Conservation (phyloP, 2,329 filamentous ascomycete genomes). For the Xylaria multiplex region DNA sequence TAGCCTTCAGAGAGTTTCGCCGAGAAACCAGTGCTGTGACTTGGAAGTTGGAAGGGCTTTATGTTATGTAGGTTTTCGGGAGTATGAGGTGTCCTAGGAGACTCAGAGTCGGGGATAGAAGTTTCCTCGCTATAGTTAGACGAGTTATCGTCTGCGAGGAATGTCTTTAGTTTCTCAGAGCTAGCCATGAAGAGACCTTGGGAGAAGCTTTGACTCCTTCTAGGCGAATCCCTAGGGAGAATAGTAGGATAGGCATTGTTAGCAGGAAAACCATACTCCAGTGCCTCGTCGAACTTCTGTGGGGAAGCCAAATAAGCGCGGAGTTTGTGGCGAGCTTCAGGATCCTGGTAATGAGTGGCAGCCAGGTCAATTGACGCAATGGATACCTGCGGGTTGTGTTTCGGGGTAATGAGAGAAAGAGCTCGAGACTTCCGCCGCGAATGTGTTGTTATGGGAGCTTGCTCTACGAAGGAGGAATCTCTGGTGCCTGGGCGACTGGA, state of each 20-base stretch:
- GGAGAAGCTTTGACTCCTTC: conserved; percentile 40
- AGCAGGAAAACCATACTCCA: conserved; percentile 91
- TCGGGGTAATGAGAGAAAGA: conserved; percentile 64
- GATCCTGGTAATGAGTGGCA: conserved; percentile 88
- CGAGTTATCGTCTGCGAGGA: conserved; percentile 60
- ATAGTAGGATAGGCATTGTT: conserved; percentile 56
- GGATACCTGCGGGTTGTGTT: conserved; percentile 56
- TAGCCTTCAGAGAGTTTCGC: conserved; percentile 55
- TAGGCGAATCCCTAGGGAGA: conserved; percentile 47
- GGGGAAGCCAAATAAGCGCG: conserved; percentile 87
- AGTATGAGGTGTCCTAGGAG: conserved; percentile 65
- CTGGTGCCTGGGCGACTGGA: conserved; percentile 61
- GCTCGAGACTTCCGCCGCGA: conserved; percentile 63
- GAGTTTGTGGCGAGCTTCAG: conserved; percentile 85
- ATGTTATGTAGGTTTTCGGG: conserved; percentile 53
- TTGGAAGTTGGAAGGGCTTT: conserved; percentile 40
- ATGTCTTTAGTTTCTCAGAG: conserved; percentile 61
- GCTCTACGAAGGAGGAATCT: conserved; percentile 51
- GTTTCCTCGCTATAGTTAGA: conserved; percentile 66
- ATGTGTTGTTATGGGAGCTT: conserved; percentile 49
- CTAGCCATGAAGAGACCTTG: conserved; percentile 45
- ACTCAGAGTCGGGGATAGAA: conserved; percentile 68
- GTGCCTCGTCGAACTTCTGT: conserved; percentile 93
- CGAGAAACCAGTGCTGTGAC: conserved; percentile 42
- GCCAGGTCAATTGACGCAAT: conserved; percentile 71